Percentiles rank a stretch among this genome's conserved stretches.
These are phyloP conservation scores for Austroboletus niveus DNA, from an alignment of 1,284 basidiomycete species.

Conservation along the genomic window DNA sequence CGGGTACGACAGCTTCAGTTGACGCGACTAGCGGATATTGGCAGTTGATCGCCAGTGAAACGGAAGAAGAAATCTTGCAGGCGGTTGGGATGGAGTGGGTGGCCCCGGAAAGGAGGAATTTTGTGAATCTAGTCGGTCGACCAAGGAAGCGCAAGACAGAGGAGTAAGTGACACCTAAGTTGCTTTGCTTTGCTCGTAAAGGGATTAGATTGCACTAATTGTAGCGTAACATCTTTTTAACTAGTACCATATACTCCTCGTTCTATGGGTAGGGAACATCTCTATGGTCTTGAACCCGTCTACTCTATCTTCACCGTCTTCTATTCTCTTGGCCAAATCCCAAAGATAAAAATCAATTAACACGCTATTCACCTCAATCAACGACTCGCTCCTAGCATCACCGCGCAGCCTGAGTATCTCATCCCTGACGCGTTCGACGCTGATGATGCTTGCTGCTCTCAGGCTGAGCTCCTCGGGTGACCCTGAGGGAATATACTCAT, in stretches of 20 bases:
- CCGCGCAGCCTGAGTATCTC: conserved; percentile 32
- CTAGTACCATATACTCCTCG: conserved; percentile 82
- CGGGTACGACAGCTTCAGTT: background rate
- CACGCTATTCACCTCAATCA: conserved; percentile 63
- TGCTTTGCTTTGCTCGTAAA: background rate
- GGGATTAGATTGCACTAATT: conserved; percentile 9
- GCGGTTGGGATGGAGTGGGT: conserved; percentile 29
- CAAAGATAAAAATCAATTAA: conserved; percentile 84
- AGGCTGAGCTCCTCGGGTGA: conserved; percentile 69
- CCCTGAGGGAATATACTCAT: conserved; percentile 49
- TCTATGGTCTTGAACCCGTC: conserved; percentile 55
- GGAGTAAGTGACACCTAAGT: background rate
- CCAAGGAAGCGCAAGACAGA: conserved; percentile 5
- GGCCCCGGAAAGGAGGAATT: conserved; percentile 27
- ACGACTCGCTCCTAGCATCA: conserved; percentile 5
- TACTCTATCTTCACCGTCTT: conserved; percentile 54
- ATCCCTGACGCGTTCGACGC: conserved; percentile 66
- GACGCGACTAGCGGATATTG: conserved; percentile 18
- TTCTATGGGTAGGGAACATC: conserved; percentile 71
- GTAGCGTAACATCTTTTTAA: conserved; percentile 9
- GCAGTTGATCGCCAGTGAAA: conserved; percentile 22
- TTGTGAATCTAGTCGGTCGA: conserved; percentile 13
- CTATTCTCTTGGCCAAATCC: conserved; percentile 79
- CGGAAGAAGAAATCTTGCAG: conserved; percentile 25
- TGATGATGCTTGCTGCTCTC: conserved; percentile 70